These are phyloP conservation scores for Acanthochlamys bracteata DNA, from an alignment of 106 monocot species.

Conservation along the genomic window DNA sequence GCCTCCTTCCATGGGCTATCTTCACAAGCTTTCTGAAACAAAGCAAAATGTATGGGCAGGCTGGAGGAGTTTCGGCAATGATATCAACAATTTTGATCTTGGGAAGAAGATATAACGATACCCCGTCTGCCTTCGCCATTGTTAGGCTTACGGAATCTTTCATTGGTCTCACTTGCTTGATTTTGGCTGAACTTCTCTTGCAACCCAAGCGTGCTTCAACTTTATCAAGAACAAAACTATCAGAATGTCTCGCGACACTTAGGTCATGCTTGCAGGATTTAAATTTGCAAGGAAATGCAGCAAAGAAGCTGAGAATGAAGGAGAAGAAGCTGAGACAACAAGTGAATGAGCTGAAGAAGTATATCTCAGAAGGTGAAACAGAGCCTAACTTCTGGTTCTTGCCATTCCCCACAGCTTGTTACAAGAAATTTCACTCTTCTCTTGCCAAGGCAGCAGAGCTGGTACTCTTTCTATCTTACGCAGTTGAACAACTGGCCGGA, in stretches of 20 bases:
- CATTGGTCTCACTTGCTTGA: slow-evolving; percentile 47
- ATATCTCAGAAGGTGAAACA: slow-evolving; percentile 23
- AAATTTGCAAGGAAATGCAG: neutral
- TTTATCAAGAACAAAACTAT: slow-evolving; percentile 30
- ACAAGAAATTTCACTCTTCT: slow-evolving; percentile 33
- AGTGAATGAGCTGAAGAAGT: slow-evolving; percentile 27
- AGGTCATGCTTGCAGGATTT: slow-evolving; percentile 13
- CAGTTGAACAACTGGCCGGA: slow-evolving; percentile 8
- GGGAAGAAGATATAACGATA: slow-evolving; percentile 43
- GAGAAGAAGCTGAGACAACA: slow-evolving; percentile 18
- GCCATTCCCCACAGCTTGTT: slow-evolving; percentile 39
- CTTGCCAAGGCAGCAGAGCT: slow-evolving; percentile 37
- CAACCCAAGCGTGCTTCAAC: slow-evolving; percentile 52
- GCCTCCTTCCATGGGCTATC: slow-evolving; percentile 46
- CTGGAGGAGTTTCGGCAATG: slow-evolving; percentile 28
- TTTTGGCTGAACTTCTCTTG: slow-evolving; percentile 37
- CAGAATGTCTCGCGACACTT: slow-evolving; percentile 10
- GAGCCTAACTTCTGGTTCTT: slow-evolving; percentile 67
- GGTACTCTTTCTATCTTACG: slow-evolving; percentile 20
- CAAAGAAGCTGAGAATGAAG: slow-evolving; percentile 12
- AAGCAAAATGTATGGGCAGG: slow-evolving; percentile 46
- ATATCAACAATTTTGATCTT: slow-evolving; percentile 47
- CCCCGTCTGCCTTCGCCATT: slow-evolving; percentile 36
- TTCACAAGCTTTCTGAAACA: slow-evolving; percentile 47
- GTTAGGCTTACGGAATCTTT: slow-evolving; percentile 48